phyloP scores from a whole-genome alignment of 441 rosid genomes.

The Macaranga tanarius region DNA sequence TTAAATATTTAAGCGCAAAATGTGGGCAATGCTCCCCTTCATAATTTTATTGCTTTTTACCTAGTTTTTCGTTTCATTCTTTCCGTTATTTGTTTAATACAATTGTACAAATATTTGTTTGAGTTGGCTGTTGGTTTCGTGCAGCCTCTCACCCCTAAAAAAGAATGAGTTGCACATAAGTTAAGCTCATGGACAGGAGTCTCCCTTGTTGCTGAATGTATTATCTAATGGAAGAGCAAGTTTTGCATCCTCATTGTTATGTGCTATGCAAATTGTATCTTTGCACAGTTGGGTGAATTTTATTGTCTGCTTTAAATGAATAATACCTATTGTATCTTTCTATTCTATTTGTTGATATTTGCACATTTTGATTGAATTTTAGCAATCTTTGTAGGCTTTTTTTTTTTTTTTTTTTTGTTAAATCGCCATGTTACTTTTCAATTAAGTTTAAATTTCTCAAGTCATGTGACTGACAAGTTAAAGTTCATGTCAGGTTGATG shows the following conservation, averaged over 20 bases:
- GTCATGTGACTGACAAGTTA: conserved; percentile 12
- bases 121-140: not conserved
- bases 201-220: not conserved
- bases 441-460: not conserved
- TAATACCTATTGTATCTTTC: too few species aligned
- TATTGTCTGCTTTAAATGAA: not conserved
- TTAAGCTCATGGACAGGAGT: not conserved
- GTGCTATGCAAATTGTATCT: not conserved
- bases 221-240: not conserved
- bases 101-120: not conserved
- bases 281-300: not conserved
- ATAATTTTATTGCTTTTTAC: not conserved
- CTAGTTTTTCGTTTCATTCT: not conserved
- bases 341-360: too few species aligned
- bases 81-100: not conserved
- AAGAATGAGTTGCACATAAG: too few species aligned
- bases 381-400: not conserved
- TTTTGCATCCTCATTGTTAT: not conserved
- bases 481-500: conserved; percentile 60
- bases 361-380: not conserved
- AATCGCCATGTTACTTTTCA: not conserved
- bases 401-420: not conserved
- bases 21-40: not conserved
- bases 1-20: not conserved
- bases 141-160: too few species aligned